These are phyloP conservation scores for Waitea zeae DNA, from an alignment of 1,284 basidiomycete genomes.

Conservation along the genomic window DNA sequence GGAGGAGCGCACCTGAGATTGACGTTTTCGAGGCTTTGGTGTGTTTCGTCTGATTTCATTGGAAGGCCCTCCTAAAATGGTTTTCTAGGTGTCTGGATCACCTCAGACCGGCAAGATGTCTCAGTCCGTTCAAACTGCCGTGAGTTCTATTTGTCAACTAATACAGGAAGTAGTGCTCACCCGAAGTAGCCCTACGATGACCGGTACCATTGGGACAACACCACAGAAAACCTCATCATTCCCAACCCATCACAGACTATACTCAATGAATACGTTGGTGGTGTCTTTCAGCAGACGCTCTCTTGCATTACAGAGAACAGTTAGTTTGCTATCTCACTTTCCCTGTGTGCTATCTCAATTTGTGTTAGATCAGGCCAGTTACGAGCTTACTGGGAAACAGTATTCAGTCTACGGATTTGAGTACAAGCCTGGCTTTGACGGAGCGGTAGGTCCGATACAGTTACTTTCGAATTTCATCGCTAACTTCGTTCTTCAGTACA, in stretches of 20 bases:
- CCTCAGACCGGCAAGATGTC: slow-evolving; percentile 8
- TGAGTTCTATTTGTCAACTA: slow-evolving; percentile 6
- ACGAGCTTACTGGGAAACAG: slow-evolving; percentile 17
- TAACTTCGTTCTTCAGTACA: slow-evolving; percentile 25
- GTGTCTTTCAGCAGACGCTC: slow-evolving; percentile 19
- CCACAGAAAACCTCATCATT: slow-evolving; percentile 16
- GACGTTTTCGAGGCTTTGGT: slow-evolving; percentile 65
- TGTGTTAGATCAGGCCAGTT: slow-evolving; percentile 16
- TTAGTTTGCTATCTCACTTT: background rate
- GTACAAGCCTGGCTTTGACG: slow-evolving; percentile 19
- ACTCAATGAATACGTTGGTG: slow-evolving; percentile 17
- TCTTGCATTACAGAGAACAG: slow-evolving; percentile 10
- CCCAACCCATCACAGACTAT: slow-evolving; percentile 8
- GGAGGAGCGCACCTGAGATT: slow-evolving; percentile 77
- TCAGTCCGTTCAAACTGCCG: slow-evolving; percentile 10
- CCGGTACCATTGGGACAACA: slow-evolving; percentile 24
- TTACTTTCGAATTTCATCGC: background rate
- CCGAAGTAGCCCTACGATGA: slow-evolving; percentile 28
- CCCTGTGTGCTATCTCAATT: background rate
- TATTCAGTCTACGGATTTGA: slow-evolving; percentile 30
- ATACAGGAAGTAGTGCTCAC: slow-evolving; percentile 1
- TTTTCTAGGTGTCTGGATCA: background rate
- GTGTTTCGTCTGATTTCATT: slow-evolving; percentile 10
- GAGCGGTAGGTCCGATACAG: slow-evolving; percentile 4
- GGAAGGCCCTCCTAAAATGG: background rate